Evolutionary conservation across 805 yeast genomes (phyloP).

Genomic region (Wickerhamiella parazyma): DNA sequence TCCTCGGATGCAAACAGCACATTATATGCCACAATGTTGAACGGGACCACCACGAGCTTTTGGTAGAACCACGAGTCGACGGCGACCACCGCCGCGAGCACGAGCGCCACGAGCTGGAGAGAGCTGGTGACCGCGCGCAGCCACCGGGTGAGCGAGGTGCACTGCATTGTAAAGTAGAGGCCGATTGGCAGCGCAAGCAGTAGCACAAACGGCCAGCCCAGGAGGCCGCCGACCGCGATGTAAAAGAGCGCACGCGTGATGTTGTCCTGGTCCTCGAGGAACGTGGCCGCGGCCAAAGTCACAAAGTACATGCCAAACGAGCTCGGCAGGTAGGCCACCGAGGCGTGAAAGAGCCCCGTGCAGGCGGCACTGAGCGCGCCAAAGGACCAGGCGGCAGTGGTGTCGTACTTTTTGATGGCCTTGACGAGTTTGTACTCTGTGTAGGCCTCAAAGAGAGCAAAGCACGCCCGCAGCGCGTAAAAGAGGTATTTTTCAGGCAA

Average conservation of each 20-base stretch:
- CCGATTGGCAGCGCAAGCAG: conserved; percentile 49
- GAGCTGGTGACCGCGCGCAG: conserved; percentile 9
- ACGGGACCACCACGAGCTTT: conserved; percentile 52
- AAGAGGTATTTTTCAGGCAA: conserved; percentile 27
- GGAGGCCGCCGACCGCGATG: conserved; percentile 52
- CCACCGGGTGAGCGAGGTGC: conserved; percentile 16
- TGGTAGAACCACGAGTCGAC: conserved; percentile 43
- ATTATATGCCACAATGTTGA: conserved; percentile 72
- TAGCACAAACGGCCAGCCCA: conserved; percentile 87
- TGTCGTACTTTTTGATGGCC: conserved; percentile 28
- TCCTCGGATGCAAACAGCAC: conserved; percentile 53
- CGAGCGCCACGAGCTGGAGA: conserved; percentile 13
- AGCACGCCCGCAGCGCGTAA: conserved; percentile 37
- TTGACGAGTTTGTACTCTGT: conserved; percentile 42
- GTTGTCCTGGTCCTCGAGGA: conserved; percentile 11
- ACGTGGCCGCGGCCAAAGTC: conserved; percentile 21
- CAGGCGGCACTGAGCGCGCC: conserved; percentile 41
- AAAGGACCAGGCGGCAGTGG: conserved; percentile 44
- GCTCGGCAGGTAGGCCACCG: conserved; percentile 76
- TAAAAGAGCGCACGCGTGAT: conserved; percentile 23
- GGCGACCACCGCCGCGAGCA: conserved; percentile 22
- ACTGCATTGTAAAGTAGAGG: conserved; percentile 24
- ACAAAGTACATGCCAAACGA: conserved; percentile 49
- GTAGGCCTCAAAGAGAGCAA: conserved; percentile 30
- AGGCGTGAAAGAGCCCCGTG: conserved; percentile 82